phyloP scores from a whole-genome alignment of 2,329 filamentous ascomycete species.

The Microascus cirrosus region DNA sequence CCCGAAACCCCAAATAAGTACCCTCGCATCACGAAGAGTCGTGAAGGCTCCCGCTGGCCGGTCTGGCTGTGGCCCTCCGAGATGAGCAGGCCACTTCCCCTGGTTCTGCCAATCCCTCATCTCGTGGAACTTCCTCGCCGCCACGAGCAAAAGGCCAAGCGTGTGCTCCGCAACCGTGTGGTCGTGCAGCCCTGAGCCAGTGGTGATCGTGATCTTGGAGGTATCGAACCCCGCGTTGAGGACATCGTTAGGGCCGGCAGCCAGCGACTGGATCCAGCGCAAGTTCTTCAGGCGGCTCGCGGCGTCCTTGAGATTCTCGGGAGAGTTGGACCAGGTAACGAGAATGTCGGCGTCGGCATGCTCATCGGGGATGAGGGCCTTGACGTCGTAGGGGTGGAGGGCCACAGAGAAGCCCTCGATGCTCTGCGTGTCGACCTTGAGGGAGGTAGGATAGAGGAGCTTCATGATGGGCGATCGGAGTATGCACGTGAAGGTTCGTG shows the following conservation, averaged over 20 bases:
- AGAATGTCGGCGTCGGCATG: conserved; percentile 49
- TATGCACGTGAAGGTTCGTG: background rate
- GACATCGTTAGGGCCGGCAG: conserved; percentile 56
- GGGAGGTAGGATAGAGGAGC: conserved; percentile 55
- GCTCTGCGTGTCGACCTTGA: conserved; percentile 40
- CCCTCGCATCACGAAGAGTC: conserved; percentile 42
- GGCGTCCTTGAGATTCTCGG: conserved; percentile 47
- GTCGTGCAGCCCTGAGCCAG: conserved; percentile 53
- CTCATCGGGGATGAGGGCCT: conserved; percentile 40
- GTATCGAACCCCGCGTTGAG: conserved; percentile 48
- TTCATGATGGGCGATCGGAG: conserved; percentile 34
- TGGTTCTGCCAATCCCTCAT: too few relatives aligned
- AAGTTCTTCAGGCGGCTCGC: conserved; percentile 42
- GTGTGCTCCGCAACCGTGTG: conserved; percentile 55
- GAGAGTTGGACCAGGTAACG: conserved; percentile 50
- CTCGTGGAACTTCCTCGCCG: too few relatives aligned
- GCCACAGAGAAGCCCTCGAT: conserved; percentile 47
- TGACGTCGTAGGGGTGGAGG: conserved; percentile 50
- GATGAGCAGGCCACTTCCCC: too few relatives aligned
- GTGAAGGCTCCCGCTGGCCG: too few relatives aligned
- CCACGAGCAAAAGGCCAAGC: conserved; percentile 31
- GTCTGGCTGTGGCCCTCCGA: too few relatives aligned
- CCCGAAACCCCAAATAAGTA: conserved; percentile 54
- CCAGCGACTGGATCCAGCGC: conserved; percentile 55
- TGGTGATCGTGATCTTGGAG: conserved; percentile 37